Evolutionary conservation across 768 basidiomycete genomes (phyloP), one percentile per base, ranked within the genome.

Genomic region (Termitomyces sp.): DNA sequence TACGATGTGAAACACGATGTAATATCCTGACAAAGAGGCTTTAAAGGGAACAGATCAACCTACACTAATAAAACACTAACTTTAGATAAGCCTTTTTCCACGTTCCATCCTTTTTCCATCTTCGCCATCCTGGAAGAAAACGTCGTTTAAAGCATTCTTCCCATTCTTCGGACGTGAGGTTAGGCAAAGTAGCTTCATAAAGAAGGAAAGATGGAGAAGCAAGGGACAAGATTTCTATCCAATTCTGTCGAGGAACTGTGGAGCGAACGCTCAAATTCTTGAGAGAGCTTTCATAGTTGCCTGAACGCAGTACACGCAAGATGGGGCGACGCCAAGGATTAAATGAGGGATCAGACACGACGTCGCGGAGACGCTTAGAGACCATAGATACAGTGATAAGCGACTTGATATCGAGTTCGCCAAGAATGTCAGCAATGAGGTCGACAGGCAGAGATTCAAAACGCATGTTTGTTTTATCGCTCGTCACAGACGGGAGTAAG

Each of bases 271-370:
- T 82, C 26, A 92, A 77, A 61, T 85, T 80, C 59, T 72, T 78
- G 53, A 92, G 68, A 28, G 73, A 69, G 7, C 67, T 66, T 54
- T 85, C 83, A 62, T 87, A 86, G 28, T 67, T 60, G 32, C 69
- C 66, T 16, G 69, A 69, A 26, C 69, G 72, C 24, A 92, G 77
- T 61, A 75, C 82, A 30, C 79, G 80, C 24, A 85, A 70, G 62
- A 92, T 90, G 2, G 90, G 87, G 16, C 71, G 73, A 53, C 88
- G 79, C 90, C 91, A 92, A 18, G 86, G 88, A 65, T 91, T 91
- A 46, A 92, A 70, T 4, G 82, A 75, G 7, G 80, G 63, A 62
- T 90, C 87, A 3, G 87, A 82, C 18, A 80, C 77, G 43, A 92
- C 78, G 50, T 71, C 68, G 44, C 78, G 75, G 24, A 92, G 72